phyloP scores from a whole-genome alignment of 768 basidiomycete genomes.

The Hericium coralloides region DNA sequence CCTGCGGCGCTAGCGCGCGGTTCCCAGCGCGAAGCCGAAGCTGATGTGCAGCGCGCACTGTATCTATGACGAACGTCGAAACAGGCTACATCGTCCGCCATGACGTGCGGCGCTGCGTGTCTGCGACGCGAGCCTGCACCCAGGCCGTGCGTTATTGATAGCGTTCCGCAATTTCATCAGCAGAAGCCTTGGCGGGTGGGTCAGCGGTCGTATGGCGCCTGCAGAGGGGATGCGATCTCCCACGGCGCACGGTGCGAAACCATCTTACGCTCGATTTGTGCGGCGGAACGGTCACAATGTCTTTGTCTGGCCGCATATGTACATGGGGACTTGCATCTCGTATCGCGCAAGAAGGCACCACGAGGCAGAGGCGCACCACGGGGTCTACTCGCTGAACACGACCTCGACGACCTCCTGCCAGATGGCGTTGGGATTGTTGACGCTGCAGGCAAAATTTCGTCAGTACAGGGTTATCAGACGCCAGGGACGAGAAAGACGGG shows the following conservation, averaged over 20 bases:
- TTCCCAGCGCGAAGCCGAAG: background rate
- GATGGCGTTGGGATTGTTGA: conserved; percentile 46
- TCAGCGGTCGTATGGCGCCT: background rate
- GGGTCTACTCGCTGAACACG: conserved; percentile 8
- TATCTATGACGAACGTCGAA: background rate
- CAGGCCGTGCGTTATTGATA: background rate
- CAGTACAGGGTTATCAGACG: background rate
- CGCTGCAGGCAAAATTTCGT: conserved; percentile 24
- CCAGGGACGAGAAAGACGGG: background rate
- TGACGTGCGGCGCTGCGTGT: no score
- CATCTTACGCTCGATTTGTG: no score
- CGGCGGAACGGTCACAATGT: background rate
- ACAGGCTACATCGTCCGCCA: background rate
- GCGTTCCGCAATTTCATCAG: background rate
- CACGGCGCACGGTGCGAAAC: background rate
- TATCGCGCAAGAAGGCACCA: no score
- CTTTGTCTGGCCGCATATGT: background rate
- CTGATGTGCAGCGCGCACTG: background rate
- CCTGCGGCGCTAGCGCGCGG: background rate
- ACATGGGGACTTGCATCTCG: no score
- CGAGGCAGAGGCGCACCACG: background rate
- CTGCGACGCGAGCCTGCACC: background rate
- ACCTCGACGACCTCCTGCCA: conserved; percentile 40
- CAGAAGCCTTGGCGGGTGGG: background rate
- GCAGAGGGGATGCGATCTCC: background rate